phyloP scores from a whole-genome alignment of 768 basidiomycete species.

The Infundibulicybe gibba region DNA sequence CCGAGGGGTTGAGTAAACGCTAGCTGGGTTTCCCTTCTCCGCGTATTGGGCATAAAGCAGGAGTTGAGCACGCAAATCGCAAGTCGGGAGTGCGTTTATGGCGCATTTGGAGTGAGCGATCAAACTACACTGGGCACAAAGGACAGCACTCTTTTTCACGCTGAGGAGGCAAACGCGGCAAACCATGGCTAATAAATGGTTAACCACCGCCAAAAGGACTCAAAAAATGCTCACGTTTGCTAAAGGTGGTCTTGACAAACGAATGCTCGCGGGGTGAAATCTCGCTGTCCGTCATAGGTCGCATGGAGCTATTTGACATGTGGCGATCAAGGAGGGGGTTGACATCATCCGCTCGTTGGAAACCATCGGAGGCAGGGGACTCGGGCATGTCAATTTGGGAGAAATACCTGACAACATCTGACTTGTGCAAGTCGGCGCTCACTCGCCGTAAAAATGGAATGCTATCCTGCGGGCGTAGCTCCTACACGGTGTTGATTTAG shows the following conservation, averaged over 20 bases:
- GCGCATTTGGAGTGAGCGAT: conserved; percentile 83
- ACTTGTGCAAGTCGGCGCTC: conserved; percentile 79
- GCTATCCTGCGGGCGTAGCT: conserved; percentile 88
- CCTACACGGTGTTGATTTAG: conserved; percentile 32
- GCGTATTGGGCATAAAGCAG: conserved; percentile 76
- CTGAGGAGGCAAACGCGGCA: conserved; percentile 80
- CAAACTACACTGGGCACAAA: conserved; percentile 88
- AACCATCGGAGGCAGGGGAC: conserved; percentile 33
- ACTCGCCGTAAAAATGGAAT: conserved; percentile 93
- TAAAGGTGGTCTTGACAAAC: conserved; percentile 91
- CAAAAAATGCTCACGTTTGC: conserved; percentile 65
- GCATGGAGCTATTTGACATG: conserved; percentile 34
- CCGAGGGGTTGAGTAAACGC: conserved; percentile 50
- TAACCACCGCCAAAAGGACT: conserved; percentile 4
- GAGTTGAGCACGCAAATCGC: conserved; percentile 80
- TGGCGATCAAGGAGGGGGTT: conserved; percentile 34
- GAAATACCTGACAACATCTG: conserved; percentile 55
- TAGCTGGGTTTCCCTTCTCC: conserved; percentile 55
- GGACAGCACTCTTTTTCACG: conserved; percentile 83
- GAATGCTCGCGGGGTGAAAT: conserved; percentile 71
- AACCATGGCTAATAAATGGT: conserved; percentile 58
- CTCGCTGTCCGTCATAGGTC: conserved; percentile 38
- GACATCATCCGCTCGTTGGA: conserved; percentile 28
- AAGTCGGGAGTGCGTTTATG: conserved; percentile 69
- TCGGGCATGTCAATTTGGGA: conserved; percentile 43